Evolutionary conservation across 2,329 filamentous ascomycete genomes (phyloP).

Genomic region (Trichophaea hybrida): DNA sequence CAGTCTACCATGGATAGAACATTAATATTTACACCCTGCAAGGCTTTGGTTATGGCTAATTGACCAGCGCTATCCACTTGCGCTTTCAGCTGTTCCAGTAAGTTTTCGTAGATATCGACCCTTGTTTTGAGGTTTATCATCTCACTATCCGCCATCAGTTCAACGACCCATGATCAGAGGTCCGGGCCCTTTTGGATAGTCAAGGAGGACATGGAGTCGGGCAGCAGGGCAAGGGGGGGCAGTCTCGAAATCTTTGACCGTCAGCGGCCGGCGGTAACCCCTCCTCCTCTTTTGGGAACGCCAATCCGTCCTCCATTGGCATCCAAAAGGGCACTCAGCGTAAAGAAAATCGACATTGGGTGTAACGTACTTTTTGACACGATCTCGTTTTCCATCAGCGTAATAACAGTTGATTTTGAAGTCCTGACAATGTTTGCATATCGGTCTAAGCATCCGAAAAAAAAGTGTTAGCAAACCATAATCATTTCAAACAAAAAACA

Average conservation of each 20-base stretch:
- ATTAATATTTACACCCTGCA: constrained; percentile 16
- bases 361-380: constrained; percentile 24
- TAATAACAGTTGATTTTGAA: constrained; percentile 26
- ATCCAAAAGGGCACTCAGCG: neutral
- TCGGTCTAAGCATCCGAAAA: constrained; percentile 15
- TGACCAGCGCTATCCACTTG: constrained; percentile 25
- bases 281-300: neutral
- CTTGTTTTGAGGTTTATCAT: constrained; percentile 23
- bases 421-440: constrained; percentile 26
- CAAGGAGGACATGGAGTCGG: neutral
- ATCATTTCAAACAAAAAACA: constrained; percentile 8
- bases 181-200: constrained; percentile 1
- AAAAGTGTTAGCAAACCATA: constrained; percentile 9
- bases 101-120: constrained; percentile 24
- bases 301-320: neutral
- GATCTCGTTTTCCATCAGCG: constrained; percentile 27
- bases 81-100: constrained; percentile 20
- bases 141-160: constrained; percentile 12
- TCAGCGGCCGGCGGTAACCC: neutral
- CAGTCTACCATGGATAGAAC: neutral
- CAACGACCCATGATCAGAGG: neutral
- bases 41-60: constrained; percentile 21
- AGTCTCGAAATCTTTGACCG: neutral
- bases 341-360: neutral
- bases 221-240: neutral